Conservation (phyloP, 2,329 filamentous ascomycete genomes). For the Colletotrichum sp. region DNA sequence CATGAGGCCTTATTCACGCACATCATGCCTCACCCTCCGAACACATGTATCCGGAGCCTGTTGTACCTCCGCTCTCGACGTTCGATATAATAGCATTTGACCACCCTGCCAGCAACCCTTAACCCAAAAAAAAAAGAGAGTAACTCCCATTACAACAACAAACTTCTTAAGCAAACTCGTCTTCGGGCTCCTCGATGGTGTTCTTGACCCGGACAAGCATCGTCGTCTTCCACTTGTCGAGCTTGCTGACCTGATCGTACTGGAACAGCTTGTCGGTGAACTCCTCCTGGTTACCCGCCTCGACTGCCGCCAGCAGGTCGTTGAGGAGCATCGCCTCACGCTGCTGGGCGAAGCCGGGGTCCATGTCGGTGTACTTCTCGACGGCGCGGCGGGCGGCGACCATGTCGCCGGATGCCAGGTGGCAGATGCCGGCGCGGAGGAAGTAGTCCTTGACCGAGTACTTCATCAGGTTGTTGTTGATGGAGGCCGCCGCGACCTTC, state of each 20-base stretch:
- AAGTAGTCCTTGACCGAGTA: slow-evolving; percentile 97
- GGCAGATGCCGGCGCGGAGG: slow-evolving; percentile 91
- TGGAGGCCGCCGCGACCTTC: slow-evolving; percentile 76
- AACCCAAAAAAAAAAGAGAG: background rate
- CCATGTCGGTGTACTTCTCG: slow-evolving; percentile 80
- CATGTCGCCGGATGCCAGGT: slow-evolving; percentile 75
- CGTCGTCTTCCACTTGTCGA: slow-evolving; percentile 97
- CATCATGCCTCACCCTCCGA: background rate
- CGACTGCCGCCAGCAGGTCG: slow-evolving; percentile 77
- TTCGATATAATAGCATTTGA: background rate
- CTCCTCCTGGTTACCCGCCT: slow-evolving; percentile 78
- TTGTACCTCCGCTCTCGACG: background rate
- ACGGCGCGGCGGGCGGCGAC: slow-evolving; percentile 81
- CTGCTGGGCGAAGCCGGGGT: slow-evolving; percentile 76
- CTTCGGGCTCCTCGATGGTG: slow-evolving; percentile 67
- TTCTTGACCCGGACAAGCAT: slow-evolving; percentile 84
- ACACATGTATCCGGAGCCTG: background rate
- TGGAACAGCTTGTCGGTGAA: slow-evolving; percentile 89
- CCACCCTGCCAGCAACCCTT: background rate
- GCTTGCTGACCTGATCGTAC: slow-evolving; percentile 89
- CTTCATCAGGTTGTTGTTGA: slow-evolving; percentile 91
- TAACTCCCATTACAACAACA: background rate
- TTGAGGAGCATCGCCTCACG: slow-evolving; percentile 82
- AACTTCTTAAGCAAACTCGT: slow-evolving; percentile 42
- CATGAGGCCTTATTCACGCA: background rate